Conservation (phyloP, 352 stramenopile genomes). For the Phytophthora pluvialis region DNA sequence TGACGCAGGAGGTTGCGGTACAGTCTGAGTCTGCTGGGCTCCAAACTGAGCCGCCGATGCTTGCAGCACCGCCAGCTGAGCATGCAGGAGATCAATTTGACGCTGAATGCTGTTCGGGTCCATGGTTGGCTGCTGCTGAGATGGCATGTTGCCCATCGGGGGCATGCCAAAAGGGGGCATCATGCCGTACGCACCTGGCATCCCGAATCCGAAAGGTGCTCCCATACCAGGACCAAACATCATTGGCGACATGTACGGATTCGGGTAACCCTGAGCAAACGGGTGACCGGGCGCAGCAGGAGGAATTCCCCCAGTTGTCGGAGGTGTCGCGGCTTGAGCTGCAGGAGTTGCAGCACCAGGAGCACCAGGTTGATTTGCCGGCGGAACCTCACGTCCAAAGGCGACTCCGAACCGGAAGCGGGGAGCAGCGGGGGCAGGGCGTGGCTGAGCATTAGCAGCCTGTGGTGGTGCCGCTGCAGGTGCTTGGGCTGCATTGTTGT, state of each 20-base stretch:
- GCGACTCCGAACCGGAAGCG: conserved; percentile 40
- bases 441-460: conserved; percentile 23
- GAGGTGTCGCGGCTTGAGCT: conserved; percentile 19
- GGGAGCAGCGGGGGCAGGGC: conserved; percentile 25
- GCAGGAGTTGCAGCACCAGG: conserved; percentile 5
- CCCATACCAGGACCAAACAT: conserved; percentile 55
- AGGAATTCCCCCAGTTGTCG: conserved; percentile 14
- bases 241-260: conserved; percentile 63
- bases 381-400: conserved; percentile 36
- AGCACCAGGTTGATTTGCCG: conserved; percentile 25
- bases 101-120: conserved; percentile 57
- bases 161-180: conserved; percentile 56
- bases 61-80: conserved; percentile 58
- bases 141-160: conserved; percentile 25
- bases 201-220: conserved; percentile 58
- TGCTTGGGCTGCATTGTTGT: conserved; percentile 25
- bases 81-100: conserved; percentile 59
- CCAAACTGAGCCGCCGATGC: conserved; percentile 38
- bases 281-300: conserved; percentile 36
- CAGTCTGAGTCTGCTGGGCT: conserved; percentile 15
- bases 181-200: conserved; percentile 64
- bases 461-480: conserved; percentile 14
- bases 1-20: conserved; percentile 18
- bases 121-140: conserved; percentile 38
- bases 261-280: conserved; percentile 51